These are phyloP conservation scores for Penicillium samsonianum DNA, from an alignment of 495 filamentous ascomycete genomes.

Conservation along the genomic window DNA sequence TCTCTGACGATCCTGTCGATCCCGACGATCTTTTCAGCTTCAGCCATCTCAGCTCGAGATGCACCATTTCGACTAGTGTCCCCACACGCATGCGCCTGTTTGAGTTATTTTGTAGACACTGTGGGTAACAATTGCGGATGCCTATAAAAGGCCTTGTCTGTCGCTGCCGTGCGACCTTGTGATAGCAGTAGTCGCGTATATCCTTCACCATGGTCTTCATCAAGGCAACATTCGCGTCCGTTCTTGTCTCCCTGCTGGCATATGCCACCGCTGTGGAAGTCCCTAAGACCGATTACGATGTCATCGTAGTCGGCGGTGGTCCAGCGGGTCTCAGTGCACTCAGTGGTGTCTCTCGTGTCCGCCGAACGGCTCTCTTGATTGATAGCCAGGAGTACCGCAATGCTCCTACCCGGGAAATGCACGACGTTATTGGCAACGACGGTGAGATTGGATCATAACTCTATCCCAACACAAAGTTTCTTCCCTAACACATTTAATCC, in stretches of 20 bases:
- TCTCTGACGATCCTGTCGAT: constrained; percentile 5
- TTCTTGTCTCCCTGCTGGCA: constrained; percentile 23
- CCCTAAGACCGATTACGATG: constrained; percentile 35
- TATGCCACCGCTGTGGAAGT: constrained; percentile 19
- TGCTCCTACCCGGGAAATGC: constrained; percentile 54
- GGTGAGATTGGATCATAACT: constrained; percentile 33
- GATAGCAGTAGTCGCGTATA: background rate
- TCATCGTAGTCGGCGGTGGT: constrained; percentile 38
- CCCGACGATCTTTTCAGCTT: background rate
- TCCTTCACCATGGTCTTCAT: constrained; percentile 4
- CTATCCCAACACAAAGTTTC: background rate
- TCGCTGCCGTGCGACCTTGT: too few species aligned
- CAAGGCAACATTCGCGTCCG: constrained; percentile 9
- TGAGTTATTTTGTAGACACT: background rate
- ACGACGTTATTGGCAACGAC: constrained; percentile 60
- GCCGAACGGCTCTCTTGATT: constrained; percentile 52
- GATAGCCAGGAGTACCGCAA: constrained; percentile 60
- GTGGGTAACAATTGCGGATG: background rate
- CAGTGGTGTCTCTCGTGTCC: constrained; percentile 57
- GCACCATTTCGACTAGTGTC: constrained; percentile 1
- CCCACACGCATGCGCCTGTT: background rate
- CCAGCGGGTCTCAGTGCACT: constrained; percentile 45
- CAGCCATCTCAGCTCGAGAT: background rate
- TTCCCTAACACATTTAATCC: background rate
- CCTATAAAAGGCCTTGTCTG: constrained; percentile 4